Evolutionary conservation across 2,329 filamentous ascomycete species (phyloP).

Genomic region (Proliferodiscus dingleyae): DNA sequence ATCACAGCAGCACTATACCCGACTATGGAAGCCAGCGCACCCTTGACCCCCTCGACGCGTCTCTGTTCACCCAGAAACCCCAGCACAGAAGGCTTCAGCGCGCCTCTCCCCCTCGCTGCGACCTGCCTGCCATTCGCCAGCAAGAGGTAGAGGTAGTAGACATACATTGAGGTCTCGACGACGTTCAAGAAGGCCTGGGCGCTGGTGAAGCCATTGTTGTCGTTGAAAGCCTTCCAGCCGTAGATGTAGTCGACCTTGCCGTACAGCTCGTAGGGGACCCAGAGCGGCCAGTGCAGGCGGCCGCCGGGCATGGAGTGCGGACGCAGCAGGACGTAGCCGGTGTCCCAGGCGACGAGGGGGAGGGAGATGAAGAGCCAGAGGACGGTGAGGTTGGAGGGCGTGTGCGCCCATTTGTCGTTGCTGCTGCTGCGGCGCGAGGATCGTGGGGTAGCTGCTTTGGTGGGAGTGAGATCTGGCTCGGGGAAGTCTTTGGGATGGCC

Average conservation of each 20-base stretch:
- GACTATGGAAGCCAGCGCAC: slow-evolving; percentile 51
- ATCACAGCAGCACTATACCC: slow-evolving; percentile 55
- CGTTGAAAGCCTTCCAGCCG: slow-evolving; percentile 57
- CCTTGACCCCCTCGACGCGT: slow-evolving; percentile 46
- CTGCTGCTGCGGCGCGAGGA: slow-evolving; percentile 15
- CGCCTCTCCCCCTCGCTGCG: slow-evolving; percentile 24
- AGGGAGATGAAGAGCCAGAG: slow-evolving; percentile 59
- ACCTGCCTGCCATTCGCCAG: slow-evolving; percentile 36
- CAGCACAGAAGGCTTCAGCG: slow-evolving; percentile 29
- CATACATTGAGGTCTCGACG: slow-evolving; percentile 54
- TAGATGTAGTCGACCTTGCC: slow-evolving; percentile 62
- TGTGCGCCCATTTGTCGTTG: slow-evolving; percentile 49
- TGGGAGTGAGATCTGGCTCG: slow-evolving; percentile 24
- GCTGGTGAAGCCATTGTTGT: slow-evolving; percentile 57
- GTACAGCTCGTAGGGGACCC: slow-evolving; percentile 63
- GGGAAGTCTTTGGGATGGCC: slow-evolving; percentile 48
- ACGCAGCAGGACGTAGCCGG: slow-evolving; percentile 58
- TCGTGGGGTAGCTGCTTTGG: slow-evolving; percentile 24
- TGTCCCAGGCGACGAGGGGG: slow-evolving; percentile 64
- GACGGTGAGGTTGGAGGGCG: slow-evolving; percentile 51
- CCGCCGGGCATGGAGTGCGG: slow-evolving; percentile 65
- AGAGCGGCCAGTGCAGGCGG: slow-evolving; percentile 54
- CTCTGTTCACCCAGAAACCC: slow-evolving; percentile 44
- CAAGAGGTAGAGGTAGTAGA: slow-evolving; percentile 54
- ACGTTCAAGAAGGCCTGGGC: slow-evolving; percentile 58